Conservation (phyloP, 345 rosid species). For the Sisymbrium altissimum region DNA sequence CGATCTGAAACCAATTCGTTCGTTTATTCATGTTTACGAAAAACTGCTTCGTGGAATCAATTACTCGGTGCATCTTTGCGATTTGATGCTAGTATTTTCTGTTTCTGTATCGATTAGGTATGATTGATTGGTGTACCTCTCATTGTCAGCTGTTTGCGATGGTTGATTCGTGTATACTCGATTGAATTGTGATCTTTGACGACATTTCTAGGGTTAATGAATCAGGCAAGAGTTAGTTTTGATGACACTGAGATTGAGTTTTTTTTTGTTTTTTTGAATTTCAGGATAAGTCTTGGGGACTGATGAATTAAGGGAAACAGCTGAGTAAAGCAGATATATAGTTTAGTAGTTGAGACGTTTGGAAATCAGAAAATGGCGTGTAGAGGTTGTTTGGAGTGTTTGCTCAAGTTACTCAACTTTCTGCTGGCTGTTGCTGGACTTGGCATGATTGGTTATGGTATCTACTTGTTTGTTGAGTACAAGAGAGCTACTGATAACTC, state of each 20-base stretch:
- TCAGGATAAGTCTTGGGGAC: conserved; percentile 25
- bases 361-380: conserved; percentile 58
- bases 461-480: conserved; percentile 85
- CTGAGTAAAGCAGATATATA: neutral
- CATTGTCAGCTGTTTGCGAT: neutral
- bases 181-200: neutral
- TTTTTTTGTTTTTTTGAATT: neutral
- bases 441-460: conserved; percentile 91
- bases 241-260: neutral
- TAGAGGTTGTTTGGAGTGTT: conserved; percentile 75
- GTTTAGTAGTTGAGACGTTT: neutral
- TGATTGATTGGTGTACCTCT: neutral
- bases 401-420: conserved; percentile 79
- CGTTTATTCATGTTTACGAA: neutral
- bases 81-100: neutral
- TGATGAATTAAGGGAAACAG: conserved; percentile 35
- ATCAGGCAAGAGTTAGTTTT: neutral
- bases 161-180: neutral
- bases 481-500: conserved; percentile 38
- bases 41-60: neutral
- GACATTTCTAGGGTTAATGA: neutral
- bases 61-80: neutral
- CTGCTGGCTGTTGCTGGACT: conserved; percentile 73
- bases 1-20: conserved; percentile 18
- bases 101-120: neutral